Evolutionary conservation across 352 stramenopile species (phyloP), one percentile per base, ranked within the genome.

Genomic region (Pythium volutum): DNA sequence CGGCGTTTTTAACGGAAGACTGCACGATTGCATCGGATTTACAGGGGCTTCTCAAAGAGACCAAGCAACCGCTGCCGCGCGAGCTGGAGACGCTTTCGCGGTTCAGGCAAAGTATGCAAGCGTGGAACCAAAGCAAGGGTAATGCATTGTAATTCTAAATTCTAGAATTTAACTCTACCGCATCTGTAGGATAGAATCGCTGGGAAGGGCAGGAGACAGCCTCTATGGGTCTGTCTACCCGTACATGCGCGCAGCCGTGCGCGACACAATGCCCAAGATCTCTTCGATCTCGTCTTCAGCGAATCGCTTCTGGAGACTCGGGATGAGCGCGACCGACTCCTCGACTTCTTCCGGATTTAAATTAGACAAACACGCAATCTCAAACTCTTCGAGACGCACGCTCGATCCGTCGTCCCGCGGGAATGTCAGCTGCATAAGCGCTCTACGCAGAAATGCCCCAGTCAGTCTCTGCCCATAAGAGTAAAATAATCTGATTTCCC

Each of bases 261-360:
- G 84, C 48, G 85, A 93, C 38, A 96, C 88, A 55, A 94, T 96
- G 38, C 79, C 78, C 23, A 96, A 58, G 45, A 96, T 94, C 65
- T 96, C 88, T 64, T 96, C 87, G 53, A 96, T 94, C 69, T 96
- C 87, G 43, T 96, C 87, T 57, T 96, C 88, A 8, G 78, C 84
- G 41, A 95, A 94, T 54, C 82, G 81, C 72, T 93, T 94, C 61
- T 95, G 83, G 34, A 96, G 71, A 66, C 85, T 95, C 53, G 88
- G 88, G 51, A 96, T 93, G 38, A 96, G 73, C 61, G 88, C 85
- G 23, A 93, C 83, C 31, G 88, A 85, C 62, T 96, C 88, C 64
- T 96, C 88, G 2, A 93, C 81, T 57, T 95, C 87, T 56, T 96
- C 88, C 9, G 85, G 84, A 66, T 96, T 96, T 67, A 96, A 60